Percentiles rank a stretch among this genome's conserved stretches.
These are phyloP conservation scores for Chaetomium cochliodes DNA, from an alignment of 495 filamentous ascomycete species.

Conservation along the genomic window DNA sequence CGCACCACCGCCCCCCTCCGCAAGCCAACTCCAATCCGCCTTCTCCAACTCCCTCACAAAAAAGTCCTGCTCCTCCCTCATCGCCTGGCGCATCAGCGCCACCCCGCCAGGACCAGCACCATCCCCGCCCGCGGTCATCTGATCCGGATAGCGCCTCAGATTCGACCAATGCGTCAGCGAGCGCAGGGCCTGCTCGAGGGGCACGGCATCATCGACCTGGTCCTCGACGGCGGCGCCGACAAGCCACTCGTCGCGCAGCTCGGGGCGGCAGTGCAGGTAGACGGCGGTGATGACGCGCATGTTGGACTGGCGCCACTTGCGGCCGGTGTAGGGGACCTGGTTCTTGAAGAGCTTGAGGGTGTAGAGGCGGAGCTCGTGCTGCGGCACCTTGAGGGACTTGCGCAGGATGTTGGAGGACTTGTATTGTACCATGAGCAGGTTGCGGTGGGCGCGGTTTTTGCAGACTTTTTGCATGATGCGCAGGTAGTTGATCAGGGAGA, in stretches of 20 bases:
- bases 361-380: conserved; percentile 82
- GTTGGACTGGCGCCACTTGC: conserved; percentile 96
- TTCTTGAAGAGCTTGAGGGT: conserved; percentile 98
- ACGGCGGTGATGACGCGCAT: conserved; percentile 98
- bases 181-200: conserved; percentile 83
- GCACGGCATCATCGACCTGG: conserved; percentile 87
- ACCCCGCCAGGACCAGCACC: conserved; percentile 37
- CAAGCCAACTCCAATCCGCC: conserved; percentile 21
- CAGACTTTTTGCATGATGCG: conserved; percentile 97
- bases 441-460: conserved; percentile 89
- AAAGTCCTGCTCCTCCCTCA: conserved; percentile 83
- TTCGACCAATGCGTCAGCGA: conserved; percentile 92
- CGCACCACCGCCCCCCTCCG: not conserved
- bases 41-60: conserved; percentile 86
- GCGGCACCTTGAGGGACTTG: conserved; percentile 85
- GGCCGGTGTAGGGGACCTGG: conserved; percentile 94
- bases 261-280: conserved; percentile 87
- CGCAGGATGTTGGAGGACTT: conserved; percentile 86
- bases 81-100: conserved; percentile 47
- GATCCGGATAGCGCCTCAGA: conserved; percentile 71
- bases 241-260: conserved; percentile 94
- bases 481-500: conserved; percentile 86
- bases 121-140: conserved; percentile 63
- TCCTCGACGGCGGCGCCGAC: conserved; percentile 86
- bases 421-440: conserved; percentile 89